These are phyloP conservation scores for Diaporthe longicolla DNA, from an alignment of 2,329 filamentous ascomycete genomes.

Conservation along the genomic window DNA sequence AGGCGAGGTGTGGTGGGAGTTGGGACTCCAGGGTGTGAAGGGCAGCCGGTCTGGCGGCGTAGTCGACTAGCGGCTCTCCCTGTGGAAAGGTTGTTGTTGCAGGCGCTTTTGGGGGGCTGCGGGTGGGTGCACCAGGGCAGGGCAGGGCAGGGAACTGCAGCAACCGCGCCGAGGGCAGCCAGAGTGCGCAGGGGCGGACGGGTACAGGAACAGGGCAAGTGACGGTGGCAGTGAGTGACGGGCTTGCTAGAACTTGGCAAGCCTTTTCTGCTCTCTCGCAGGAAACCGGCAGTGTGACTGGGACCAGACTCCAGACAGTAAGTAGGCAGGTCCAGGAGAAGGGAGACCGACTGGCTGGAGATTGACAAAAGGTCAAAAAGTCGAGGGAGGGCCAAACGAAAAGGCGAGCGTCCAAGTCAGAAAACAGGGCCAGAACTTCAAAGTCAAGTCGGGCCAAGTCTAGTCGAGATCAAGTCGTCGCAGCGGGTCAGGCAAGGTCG, in stretches of 20 bases:
- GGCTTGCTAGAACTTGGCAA: slow-evolving; percentile 3
- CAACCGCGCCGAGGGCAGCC: slow-evolving; percentile 8
- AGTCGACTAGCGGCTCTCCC: slow-evolving; percentile 34
- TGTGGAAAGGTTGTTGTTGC: slow-evolving; percentile 32
- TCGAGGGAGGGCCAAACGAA: neutral
- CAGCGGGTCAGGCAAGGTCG: slow-evolving; percentile 1
- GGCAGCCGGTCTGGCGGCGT: slow-evolving; percentile 33
- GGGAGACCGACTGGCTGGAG: neutral
- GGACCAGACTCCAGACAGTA: slow-evolving; percentile 3
- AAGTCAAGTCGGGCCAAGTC: neutral
- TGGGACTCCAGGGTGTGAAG: slow-evolving; percentile 17
- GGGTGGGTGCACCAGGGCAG: slow-evolving; percentile 5
- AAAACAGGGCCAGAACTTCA: neutral
- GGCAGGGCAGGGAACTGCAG: slow-evolving; percentile 14
- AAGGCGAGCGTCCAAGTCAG: neutral
- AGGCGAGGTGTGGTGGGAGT: slow-evolving; percentile 26
- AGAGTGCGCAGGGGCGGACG: neutral
- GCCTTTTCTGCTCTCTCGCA: neutral
- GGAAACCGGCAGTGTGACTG: neutral
- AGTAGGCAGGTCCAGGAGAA: neutral
- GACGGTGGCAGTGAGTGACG: slow-evolving; percentile 10
- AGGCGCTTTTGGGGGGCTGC: neutral
- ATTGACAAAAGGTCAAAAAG: neutral
- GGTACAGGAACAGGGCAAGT: neutral
- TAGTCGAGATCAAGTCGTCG: neutral